Conservation (phyloP, 2,329 filamentous ascomycete genomes). For the Pyrenophora tritici-repentis region DNA sequence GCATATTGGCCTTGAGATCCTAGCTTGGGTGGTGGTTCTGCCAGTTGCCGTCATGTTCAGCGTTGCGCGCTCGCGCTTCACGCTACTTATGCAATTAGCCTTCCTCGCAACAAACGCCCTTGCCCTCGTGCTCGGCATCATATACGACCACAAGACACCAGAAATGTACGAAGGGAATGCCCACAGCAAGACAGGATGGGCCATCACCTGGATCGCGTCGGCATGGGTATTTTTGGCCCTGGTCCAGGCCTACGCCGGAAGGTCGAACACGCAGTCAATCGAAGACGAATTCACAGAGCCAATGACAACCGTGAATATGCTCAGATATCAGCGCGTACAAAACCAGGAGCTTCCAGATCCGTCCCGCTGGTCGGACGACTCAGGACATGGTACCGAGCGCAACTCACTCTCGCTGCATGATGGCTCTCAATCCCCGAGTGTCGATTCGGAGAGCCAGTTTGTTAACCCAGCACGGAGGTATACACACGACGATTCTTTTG, state of each 20-base stretch:
- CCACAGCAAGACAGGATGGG: constrained; percentile 90
- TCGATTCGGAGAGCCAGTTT: constrained; percentile 52
- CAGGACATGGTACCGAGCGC: constrained; percentile 70
- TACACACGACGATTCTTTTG: constrained; percentile 52
- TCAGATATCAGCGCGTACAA: constrained; percentile 47
- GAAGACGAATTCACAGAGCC: constrained; percentile 29
- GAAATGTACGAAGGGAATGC: constrained; percentile 85
- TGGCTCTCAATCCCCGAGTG: constrained; percentile 65
- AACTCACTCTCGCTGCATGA: constrained; percentile 70
- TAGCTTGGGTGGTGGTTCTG: constrained; percentile 74
- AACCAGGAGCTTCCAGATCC: constrained; percentile 29
- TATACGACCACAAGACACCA: constrained; percentile 79
- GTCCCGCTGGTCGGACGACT: constrained; percentile 51
- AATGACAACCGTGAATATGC: constrained; percentile 45
- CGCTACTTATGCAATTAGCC: constrained; percentile 68
- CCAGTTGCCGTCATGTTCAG: constrained; percentile 84
- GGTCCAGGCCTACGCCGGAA: constrained; percentile 64
- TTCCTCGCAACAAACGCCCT: constrained; percentile 52
- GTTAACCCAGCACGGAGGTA: constrained; percentile 45
- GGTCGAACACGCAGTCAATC: constrained; percentile 40
- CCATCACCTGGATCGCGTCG: constrained; percentile 71
- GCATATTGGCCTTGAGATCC: constrained; percentile 72
- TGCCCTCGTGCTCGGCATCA: constrained; percentile 47
- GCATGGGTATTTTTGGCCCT: constrained; percentile 73
- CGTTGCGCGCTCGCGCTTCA: constrained; percentile 75